These are phyloP conservation scores for Urostyla sp. DNA, from an alignment of 73 alveolate species.

Conservation along the genomic window DNA sequence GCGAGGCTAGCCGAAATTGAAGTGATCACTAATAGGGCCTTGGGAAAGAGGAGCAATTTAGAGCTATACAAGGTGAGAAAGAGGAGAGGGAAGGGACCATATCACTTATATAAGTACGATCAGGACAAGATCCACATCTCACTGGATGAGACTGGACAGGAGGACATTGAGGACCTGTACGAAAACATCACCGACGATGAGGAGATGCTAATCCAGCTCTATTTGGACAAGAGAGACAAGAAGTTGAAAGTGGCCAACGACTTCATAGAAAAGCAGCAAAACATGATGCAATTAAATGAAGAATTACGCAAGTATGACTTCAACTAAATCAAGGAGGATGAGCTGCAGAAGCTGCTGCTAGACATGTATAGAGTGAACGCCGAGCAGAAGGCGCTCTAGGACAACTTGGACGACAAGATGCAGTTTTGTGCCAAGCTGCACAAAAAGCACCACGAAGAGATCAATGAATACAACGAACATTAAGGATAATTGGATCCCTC, in stretches of 20 bases:
- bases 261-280: constrained; percentile 23
- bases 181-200: constrained; percentile 17
- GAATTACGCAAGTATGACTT: constrained; percentile 42
- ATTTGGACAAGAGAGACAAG: constrained; percentile 25
- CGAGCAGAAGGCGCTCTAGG: constrained; percentile 6
- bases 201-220: constrained; percentile 17
- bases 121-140: too few species aligned
- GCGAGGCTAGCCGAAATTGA: constrained; percentile 42
- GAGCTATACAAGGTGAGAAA: constrained; percentile 5
- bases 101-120: constrained; percentile 26
- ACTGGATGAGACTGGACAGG: too few species aligned
- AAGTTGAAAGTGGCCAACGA: constrained; percentile 15
- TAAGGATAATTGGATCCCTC: constrained; percentile 17
- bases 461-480: constrained; percentile 6
- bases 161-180: constrained; percentile 3
- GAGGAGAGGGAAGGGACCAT: neutral
- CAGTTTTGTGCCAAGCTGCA: constrained; percentile 36
- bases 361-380: constrained; percentile 1
- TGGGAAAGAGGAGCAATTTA: neutral
- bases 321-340: neutral
- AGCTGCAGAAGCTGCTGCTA: neutral
- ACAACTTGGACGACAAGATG: constrained; percentile 26
- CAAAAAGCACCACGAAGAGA: constrained; percentile 49
- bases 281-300: constrained; percentile 39
- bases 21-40: constrained; percentile 17